Conservation (phyloP, 805 yeast species). For the Cyberlindnera subsufficiens region DNA sequence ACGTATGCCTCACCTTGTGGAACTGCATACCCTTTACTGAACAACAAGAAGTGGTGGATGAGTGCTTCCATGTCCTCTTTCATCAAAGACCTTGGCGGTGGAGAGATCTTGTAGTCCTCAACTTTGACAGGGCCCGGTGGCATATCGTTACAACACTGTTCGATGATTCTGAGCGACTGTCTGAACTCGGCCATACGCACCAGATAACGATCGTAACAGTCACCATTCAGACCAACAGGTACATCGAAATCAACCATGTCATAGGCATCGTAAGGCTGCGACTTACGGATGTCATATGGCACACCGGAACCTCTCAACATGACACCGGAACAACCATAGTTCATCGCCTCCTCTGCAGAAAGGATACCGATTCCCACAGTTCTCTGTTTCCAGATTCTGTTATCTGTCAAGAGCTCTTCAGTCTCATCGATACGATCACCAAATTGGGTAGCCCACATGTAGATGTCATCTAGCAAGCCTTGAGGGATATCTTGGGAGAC, state of each 20-base stretch:
- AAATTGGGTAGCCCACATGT: constrained; percentile 95
- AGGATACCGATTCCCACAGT: constrained; percentile 75
- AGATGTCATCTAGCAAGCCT: constrained; percentile 82
- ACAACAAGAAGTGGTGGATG: constrained; percentile 82
- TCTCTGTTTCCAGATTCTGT: constrained; percentile 89
- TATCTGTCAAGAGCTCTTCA: constrained; percentile 84
- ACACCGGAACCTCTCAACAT: constrained; percentile 91
- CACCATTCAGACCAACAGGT: constrained; percentile 84
- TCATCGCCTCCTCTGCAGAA: constrained; percentile 81
- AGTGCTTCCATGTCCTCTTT: constrained; percentile 91
- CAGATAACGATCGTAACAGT: constrained; percentile 85
- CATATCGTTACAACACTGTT: constrained; percentile 86
- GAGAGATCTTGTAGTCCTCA: constrained; percentile 80
- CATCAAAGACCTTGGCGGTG: constrained; percentile 79
- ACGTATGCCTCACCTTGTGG: constrained; percentile 91
- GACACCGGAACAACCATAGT: constrained; percentile 76
- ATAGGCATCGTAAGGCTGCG: constrained; percentile 88
- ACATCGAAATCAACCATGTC: constrained; percentile 81
- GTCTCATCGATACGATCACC: constrained; percentile 90
- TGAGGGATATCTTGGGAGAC: constrained; percentile 84
- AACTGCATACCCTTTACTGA: constrained; percentile 83
- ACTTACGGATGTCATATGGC: constrained; percentile 79
- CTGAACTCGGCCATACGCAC: constrained; percentile 89
- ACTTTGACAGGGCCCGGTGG: constrained; percentile 90
- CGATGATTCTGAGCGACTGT: constrained; percentile 83